Evolutionary conservation across 306 rosid species (phyloP), one percentile per base, ranked within the genome.

Genomic region (Medicago ruthenica): DNA sequence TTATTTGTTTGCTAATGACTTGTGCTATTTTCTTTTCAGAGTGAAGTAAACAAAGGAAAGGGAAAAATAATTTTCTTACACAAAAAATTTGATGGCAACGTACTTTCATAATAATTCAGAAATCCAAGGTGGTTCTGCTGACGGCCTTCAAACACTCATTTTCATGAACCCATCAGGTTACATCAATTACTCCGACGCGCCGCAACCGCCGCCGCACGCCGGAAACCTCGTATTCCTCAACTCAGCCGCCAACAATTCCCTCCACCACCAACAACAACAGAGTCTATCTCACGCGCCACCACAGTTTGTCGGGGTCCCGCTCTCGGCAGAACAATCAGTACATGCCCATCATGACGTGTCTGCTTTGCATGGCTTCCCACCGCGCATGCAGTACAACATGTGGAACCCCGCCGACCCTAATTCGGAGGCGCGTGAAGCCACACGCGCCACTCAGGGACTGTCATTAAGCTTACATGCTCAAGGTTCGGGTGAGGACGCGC

Each of bases 151-250:
- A 61, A 95, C 99, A 3, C 92, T 95, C 0, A 82, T 95, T 2
- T 91, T 95, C 59, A 95, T 92, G 99, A 95, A 95, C 79, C 98
- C 92, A 1, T 88, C 92, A 2, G 89, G 87, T 14, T 95, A 92
- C 66, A 84, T 88, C 53, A 96, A 90, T 18, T 92, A 84, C 80
- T 84, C 99, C 17, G 99, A 92, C 70, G 63, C 92, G 0, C 80
- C 93, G 9, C 97, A 88, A 0, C 97, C 87, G 0, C 82, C 83
- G 2, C 83, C 15, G 31, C 93, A 72, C 13, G 47, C 45, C 70
- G 83, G 81, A 76, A 86, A 83, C 81, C 77, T 80, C 2, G 20
- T 89, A 1, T 86, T 89, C 70, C 87, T 89, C 82, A 89, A 89
- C 22, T 86, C 96, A 6, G 66, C 87, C 3, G 44, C 89, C 0